A percentile compares a stretch with the other conserved stretches of the same genome.
These are phyloP conservation scores for Peronospora farinosa DNA, from an alignment of 352 stramenopile species.

Conservation along the genomic window DNA sequence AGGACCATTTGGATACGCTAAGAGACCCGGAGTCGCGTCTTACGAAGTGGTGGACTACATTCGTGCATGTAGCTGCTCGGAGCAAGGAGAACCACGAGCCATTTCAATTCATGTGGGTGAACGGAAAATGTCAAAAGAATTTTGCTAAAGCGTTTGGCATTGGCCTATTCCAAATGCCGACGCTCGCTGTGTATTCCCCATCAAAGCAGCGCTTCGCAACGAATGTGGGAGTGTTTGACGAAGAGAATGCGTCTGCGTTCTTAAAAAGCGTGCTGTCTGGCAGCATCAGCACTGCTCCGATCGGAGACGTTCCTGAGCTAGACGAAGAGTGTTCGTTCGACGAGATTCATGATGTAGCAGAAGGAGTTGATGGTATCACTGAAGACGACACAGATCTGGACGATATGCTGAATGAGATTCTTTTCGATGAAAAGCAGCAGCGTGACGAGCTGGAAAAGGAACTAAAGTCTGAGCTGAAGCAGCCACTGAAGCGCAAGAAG, in stretches of 20 bases:
- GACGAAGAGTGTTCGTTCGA: slow-evolving; percentile 45
- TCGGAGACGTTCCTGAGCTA: slow-evolving; percentile 36
- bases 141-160: slow-evolving; percentile 68
- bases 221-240: slow-evolving; percentile 64
- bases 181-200: slow-evolving; percentile 67
- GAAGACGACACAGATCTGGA: slow-evolving; percentile 56
- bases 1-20: slow-evolving; percentile 48
- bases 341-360: slow-evolving; percentile 34
- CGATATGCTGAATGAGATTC: slow-evolving; percentile 68
- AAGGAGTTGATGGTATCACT: slow-evolving; percentile 8
- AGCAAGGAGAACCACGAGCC: slow-evolving; percentile 51
- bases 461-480: slow-evolving; percentile 30
- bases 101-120: slow-evolving; percentile 72
- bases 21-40: slow-evolving; percentile 36
- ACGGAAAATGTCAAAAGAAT: slow-evolving; percentile 63
- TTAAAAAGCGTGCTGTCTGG: slow-evolving; percentile 60
- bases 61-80: slow-evolving; percentile 38
- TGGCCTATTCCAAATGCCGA: slow-evolving; percentile 70
- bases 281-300: slow-evolving; percentile 50
- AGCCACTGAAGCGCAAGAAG: slow-evolving; percentile 48
- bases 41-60: slow-evolving; percentile 34
- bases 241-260: slow-evolving; percentile 47
- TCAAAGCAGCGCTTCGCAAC: slow-evolving; percentile 63
- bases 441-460: slow-evolving; percentile 47
- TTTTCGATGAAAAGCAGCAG: slow-evolving; percentile 59